These are phyloP conservation scores for Erysimum cheiri DNA, from an alignment of 441 rosid species.

Conservation along the genomic window DNA sequence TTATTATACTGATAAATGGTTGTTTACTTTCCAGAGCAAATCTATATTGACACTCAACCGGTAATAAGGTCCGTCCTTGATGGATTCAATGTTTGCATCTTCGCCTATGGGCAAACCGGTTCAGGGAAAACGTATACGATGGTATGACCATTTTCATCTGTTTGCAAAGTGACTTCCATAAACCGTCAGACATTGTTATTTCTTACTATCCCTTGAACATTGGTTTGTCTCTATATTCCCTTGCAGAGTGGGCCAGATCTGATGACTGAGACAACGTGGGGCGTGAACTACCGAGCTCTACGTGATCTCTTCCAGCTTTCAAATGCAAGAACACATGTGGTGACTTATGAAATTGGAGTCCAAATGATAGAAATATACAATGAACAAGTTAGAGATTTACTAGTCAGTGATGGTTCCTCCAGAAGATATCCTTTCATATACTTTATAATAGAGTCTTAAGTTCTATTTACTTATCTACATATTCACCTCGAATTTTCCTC, in stretches of 20 bases:
- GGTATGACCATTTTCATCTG: slow-evolving; percentile 52
- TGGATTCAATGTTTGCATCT: slow-evolving; percentile 92
- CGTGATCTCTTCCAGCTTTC: slow-evolving; percentile 82
- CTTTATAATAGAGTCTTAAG: slow-evolving; percentile 1
- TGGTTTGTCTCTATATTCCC: neutral
- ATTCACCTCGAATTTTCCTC: neutral
- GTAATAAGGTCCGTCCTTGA: slow-evolving; percentile 86
- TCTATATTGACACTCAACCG: slow-evolving; percentile 78
- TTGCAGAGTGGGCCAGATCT: slow-evolving; percentile 90
- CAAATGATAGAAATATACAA: slow-evolving; percentile 98
- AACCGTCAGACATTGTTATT: slow-evolving; percentile 7
- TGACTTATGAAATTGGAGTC: slow-evolving; percentile 85
- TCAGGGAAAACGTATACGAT: slow-evolving; percentile 96
- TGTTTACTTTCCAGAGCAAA: slow-evolving; percentile 62
- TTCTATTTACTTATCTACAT: neutral
- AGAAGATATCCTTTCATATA: slow-evolving; percentile 83
- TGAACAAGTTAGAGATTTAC: slow-evolving; percentile 91
- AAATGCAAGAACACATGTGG: slow-evolving; percentile 61
- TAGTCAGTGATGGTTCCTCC: slow-evolving; percentile 81
- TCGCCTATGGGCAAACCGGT: slow-evolving; percentile 99
- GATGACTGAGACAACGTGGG: slow-evolving; percentile 78
- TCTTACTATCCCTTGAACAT: neutral
- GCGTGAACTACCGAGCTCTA: slow-evolving; percentile 91
- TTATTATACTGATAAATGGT: slow-evolving; percentile 6
- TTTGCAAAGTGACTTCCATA: neutral